Base-by-base conservation (phyloP, 345 rosid genomes). In the Salix koriyanagi region DNA sequence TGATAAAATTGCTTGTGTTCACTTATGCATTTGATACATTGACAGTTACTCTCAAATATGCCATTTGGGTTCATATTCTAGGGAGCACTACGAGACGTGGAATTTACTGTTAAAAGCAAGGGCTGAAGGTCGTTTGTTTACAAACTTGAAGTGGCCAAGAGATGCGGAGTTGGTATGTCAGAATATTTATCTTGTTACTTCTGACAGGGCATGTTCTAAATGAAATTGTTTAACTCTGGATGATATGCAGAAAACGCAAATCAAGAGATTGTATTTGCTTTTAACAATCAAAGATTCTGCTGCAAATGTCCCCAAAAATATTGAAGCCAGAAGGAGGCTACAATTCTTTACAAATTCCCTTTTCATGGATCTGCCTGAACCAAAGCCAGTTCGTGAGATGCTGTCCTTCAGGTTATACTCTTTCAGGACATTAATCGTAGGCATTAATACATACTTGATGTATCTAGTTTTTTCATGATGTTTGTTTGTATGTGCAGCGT, bases 261-360 rank as follows among this genome's bases (percentile, higher is more conserved):
- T 96, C 79, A 96, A 88, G 80, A 91, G 99, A 80, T 73, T 96
- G 84, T 80, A 88, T 86, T 90, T 97, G 41, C 89, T 96, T 62
- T 83, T 93, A 81, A 93, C 98, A 0, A 96, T 91, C 74, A 93
- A 96, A 88, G 98, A 96, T 76, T 91, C 99, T 50, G 96, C 98
- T 56, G 83, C 96, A 23, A 91, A 88, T 87, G 74, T 92, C 84
- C 99, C 99, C 34, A 88, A 80, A 80, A 96, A 96, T 87, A 87
- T 96, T 8, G 99, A 96, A 88, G 98, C 99, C 62, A 81, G 97
- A 70, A 94, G 99, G 25, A 90, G 99, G 81, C 88, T 96, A 50
- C 79, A 96, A 78, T 96, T 85, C 84, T 96, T 93, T 80, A 91
- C 98, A 71, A 96, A 96, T 84, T 96, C 99, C 41, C 93, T 96